Evolutionary conservation across 2,329 filamentous ascomycete species (phyloP).

Genomic region (Aspergillus sp.): DNA sequence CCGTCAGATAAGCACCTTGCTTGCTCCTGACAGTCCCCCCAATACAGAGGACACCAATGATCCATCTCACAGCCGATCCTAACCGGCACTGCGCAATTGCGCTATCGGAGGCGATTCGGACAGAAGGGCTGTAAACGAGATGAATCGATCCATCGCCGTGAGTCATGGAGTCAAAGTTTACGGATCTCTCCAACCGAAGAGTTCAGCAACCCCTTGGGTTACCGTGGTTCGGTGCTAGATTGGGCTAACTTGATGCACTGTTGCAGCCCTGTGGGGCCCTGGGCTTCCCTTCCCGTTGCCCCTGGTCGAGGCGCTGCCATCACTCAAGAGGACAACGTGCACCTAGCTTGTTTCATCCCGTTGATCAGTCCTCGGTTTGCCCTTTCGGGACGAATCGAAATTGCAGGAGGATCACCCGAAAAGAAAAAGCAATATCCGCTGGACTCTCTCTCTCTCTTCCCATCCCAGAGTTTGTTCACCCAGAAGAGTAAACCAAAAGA

Average conservation of each 20-base stretch:
- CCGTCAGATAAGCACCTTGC: no score
- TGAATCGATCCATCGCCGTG: background rate
- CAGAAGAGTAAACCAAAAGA: background rate
- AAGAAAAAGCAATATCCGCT: no score
- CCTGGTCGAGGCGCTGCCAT: background rate
- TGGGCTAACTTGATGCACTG: background rate
- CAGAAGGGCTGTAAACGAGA: no score
- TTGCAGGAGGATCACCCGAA: background rate
- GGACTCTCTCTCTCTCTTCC: no score
- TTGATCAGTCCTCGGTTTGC: slow-evolving; percentile 4
- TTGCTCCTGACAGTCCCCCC: no score
- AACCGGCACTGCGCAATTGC: no score
- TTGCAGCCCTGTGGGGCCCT: slow-evolving; percentile 3
- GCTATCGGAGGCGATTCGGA: no score
- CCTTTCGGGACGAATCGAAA: background rate
- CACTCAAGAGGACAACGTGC: background rate
- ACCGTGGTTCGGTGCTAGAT: background rate
- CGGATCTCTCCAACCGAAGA: background rate
- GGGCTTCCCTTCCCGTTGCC: background rate
- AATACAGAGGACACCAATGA: no score
- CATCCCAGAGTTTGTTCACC: background rate
- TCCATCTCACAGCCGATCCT: no score
- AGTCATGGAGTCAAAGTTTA: background rate
- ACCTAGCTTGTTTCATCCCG: slow-evolving; percentile 12
- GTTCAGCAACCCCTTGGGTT: background rate